Conservation (phyloP, 2,329 filamentous ascomycete species). For the Colletotrichum musicola region DNA sequence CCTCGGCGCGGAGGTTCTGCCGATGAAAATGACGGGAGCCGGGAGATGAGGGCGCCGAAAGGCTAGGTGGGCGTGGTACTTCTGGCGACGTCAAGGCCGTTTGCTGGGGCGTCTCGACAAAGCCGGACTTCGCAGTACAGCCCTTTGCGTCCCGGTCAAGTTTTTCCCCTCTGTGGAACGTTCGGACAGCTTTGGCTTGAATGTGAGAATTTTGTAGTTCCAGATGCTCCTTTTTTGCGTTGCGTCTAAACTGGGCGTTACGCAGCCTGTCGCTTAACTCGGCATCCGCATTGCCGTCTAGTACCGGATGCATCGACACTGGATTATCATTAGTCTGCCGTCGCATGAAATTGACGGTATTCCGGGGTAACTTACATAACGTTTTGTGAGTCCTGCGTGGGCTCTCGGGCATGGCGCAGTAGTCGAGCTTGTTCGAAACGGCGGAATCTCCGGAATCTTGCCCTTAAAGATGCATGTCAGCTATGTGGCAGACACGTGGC, state of each 20-base stretch:
- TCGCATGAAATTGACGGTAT: too few relatives aligned
- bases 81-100: too few relatives aligned
- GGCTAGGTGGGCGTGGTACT: too few relatives aligned
- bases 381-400: constrained; percentile 21
- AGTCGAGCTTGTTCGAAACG: background rate
- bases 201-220: constrained; percentile 28
- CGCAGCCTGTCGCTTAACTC: constrained; percentile 30
- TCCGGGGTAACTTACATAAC: constrained; percentile 1
- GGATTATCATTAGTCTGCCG: background rate
- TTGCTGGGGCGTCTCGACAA: too few relatives aligned
- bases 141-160: too few relatives aligned
- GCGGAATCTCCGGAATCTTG: background rate
- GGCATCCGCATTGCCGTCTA: constrained; percentile 29
- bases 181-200: background rate
- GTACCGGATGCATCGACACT: constrained; percentile 34
- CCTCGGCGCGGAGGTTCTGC: too few relatives aligned
- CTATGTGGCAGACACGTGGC: background rate
- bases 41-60: too few relatives aligned
- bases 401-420: background rate
- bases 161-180: too few relatives aligned
- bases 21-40: too few relatives aligned
- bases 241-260: constrained; percentile 4
- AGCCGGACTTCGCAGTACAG: too few relatives aligned
- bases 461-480: background rate
- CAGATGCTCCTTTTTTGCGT: constrained; percentile 8